Conservation (phyloP, 2,329 filamentous ascomycete genomes). For the Fusarium stilboides region DNA sequence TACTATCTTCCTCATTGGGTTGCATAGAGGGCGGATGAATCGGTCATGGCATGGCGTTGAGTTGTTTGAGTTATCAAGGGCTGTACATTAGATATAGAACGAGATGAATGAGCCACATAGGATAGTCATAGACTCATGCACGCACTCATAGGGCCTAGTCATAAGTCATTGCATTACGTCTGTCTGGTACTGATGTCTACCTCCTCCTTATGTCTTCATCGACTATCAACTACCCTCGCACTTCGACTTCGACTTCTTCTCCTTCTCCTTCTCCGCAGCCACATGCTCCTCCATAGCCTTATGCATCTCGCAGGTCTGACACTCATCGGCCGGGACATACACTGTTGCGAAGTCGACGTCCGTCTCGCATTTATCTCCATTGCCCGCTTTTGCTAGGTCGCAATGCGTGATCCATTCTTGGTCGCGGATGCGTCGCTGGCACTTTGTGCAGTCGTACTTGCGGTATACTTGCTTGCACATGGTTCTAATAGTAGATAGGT, state of each 20-base stretch:
- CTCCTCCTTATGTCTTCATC: background rate
- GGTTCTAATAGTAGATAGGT: background rate
- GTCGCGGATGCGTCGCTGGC: constrained; percentile 26
- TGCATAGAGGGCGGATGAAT: constrained; percentile 4
- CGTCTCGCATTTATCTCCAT: constrained; percentile 13
- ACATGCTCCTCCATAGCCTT: constrained; percentile 14
- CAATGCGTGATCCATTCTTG: constrained; percentile 23
- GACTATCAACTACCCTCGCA: background rate
- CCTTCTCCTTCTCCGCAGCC: constrained; percentile 2
- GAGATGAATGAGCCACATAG: background rate
- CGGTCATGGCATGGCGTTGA: constrained; percentile 9
- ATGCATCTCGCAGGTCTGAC: constrained; percentile 31
- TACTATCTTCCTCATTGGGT: constrained; percentile 72
- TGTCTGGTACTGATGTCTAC: background rate
- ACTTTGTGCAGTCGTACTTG: constrained; percentile 36
- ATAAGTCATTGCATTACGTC: constrained; percentile 1
- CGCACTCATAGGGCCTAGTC: background rate
- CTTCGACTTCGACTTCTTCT: background rate
- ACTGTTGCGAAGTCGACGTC: constrained; percentile 1
- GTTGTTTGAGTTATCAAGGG: constrained; percentile 2
- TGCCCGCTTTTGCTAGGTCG: background rate
- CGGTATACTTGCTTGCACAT: constrained; percentile 29
- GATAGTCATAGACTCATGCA: background rate
- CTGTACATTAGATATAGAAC: constrained; percentile 14
- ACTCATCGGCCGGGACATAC: constrained; percentile 33